These are phyloP conservation scores for Boletus edulis DNA, from an alignment of 768 basidiomycete genomes.

Conservation along the genomic window DNA sequence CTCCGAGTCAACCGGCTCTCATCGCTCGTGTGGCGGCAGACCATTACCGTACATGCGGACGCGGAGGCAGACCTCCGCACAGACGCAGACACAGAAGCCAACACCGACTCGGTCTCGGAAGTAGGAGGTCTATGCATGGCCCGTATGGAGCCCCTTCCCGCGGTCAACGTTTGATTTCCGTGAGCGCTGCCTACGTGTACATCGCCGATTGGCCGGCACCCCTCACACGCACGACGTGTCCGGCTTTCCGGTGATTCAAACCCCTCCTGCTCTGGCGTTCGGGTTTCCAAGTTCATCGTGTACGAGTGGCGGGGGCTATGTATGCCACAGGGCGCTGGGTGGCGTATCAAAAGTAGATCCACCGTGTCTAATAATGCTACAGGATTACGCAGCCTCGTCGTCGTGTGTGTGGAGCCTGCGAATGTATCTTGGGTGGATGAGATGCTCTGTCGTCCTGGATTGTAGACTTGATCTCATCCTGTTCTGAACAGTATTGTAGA, in stretches of 20 bases:
- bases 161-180: background rate
- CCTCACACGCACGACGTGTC: no score
- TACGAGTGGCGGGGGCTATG: no score
- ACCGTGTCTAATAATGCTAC: background rate
- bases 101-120: background rate
- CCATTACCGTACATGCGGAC: background rate
- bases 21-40: conserved; percentile 10
- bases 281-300: no score
- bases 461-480: no score
- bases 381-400: background rate
- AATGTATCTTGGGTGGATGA: background rate
- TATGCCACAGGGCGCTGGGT: background rate
- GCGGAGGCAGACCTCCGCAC: background rate
- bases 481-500: no score
- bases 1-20: background rate
- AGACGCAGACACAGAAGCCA: background rate
- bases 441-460: no score
- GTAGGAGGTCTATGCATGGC: background rate
- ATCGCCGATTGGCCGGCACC: background rate
- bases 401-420: background rate
- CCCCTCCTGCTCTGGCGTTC: no score
- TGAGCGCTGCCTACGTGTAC: background rate
- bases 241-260: no score
- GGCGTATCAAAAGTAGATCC: background rate
- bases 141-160: background rate